A percentile compares a stretch with the other conserved stretches of the same genome.
Evolutionary conservation across 768 basidiomycete genomes (phyloP).

Genomic region (Pisolithus marmoratus): DNA sequence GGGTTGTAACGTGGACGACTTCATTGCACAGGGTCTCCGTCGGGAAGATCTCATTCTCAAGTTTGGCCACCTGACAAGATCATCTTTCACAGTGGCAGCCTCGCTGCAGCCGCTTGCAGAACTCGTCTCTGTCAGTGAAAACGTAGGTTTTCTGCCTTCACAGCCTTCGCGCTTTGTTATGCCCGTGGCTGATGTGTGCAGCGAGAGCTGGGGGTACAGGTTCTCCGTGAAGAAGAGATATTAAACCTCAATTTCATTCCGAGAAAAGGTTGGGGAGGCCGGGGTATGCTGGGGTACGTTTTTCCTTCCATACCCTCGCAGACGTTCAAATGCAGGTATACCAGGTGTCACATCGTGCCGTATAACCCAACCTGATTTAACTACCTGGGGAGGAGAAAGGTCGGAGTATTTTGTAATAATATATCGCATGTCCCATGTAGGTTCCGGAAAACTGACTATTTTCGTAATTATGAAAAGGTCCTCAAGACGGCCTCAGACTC

Average conservation of each 20-base stretch:
- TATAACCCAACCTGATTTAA: slow-evolving; percentile 22
- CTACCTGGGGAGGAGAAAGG: too few relatives aligned
- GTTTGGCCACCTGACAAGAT: slow-evolving; percentile 59
- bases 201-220: slow-evolving; percentile 54
- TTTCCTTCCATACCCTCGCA: background rate
- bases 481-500: too few relatives aligned
- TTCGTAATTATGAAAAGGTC: too few relatives aligned
- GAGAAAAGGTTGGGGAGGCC: slow-evolving; percentile 77
- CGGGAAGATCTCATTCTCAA: slow-evolving; percentile 67
- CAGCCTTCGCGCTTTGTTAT: background rate
- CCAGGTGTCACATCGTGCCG: slow-evolving; percentile 60
- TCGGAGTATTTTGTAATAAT: background rate
- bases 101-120: slow-evolving; percentile 65
- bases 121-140: slow-evolving; percentile 72
- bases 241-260: slow-evolving; percentile 59
- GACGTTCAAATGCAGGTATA: slow-evolving; percentile 3
- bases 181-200: slow-evolving; percentile 22
- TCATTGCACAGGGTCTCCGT: slow-evolving; percentile 50
- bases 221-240: slow-evolving; percentile 45
- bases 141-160: slow-evolving; percentile 42
- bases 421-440: too few relatives aligned
- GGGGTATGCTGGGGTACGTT: slow-evolving; percentile 78
- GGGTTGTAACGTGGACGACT: background rate
- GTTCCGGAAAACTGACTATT: too few relatives aligned
- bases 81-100: slow-evolving; percentile 41